Base-by-base conservation (phyloP, 2,329 filamentous ascomycete species). In the Zasmidium angulare region DNA sequence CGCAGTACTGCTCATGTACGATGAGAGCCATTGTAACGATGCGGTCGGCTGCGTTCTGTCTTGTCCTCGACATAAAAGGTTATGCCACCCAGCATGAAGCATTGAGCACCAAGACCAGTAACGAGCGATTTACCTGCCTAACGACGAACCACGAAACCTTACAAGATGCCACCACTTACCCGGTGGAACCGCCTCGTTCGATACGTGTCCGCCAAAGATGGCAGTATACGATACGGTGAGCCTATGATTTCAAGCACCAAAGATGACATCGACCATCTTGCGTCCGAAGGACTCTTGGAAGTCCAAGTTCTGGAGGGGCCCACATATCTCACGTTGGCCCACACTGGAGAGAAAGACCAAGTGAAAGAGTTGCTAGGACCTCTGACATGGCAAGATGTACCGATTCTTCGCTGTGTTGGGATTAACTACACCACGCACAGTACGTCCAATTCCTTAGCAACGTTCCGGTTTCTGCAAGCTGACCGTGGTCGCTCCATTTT, bases 211-310 rank as follows among this genome's bases (percentile, higher is more conserved):
- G 85, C 87, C 67, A 84, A 82, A 66, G 86, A 91, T 68, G 88
- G 88, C 71, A 79, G 80, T 55, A 82, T 84, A 36, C 89, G 89
- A 74, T 90, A 90, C 63, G 89, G 89, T 66, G 87, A 91, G 75
- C 88, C 89, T 60, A 84, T 91, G 58, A 81, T 60, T 26, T 26
- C 59, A 40, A 53, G 60, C 48, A 23, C 55, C 21, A 62, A 64
- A 19, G 50, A 62, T 2, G 66, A 71, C 50, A 69, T 72, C 49
- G 69, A 67, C 46, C 61, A 59, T 9, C 61, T 70, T 14, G 66
- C 68, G 4, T 58, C 61, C 23, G 68, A 76, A 1, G 81, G 81
- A 1, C 69, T 73, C 0, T 71, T 87, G 0, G 72, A 81, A 60
- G 84, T 82, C 1, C 80, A 77, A 10, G 74, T 86, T 0, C 78